Percentiles rank a stretch among this genome's conserved stretches.
These are phyloP conservation scores for Ogataea pini DNA, from an alignment of 805 yeast genomes.

Conservation along the genomic window DNA sequence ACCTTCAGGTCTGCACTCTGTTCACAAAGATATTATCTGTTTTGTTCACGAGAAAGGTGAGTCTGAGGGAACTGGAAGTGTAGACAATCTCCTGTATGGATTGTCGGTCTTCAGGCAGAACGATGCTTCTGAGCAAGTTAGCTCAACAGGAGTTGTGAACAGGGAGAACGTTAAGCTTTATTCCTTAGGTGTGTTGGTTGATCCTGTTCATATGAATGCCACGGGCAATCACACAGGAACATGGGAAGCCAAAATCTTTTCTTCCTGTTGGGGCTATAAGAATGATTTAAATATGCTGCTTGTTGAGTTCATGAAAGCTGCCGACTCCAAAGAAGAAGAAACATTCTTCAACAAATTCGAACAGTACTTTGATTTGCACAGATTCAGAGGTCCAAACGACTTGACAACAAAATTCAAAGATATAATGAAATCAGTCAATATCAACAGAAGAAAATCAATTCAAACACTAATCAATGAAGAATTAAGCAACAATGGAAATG, in stretches of 20 bases:
- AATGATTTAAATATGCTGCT: constrained; percentile 37
- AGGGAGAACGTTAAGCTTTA: constrained; percentile 56
- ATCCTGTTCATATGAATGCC: constrained; percentile 36
- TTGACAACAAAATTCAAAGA: constrained; percentile 25
- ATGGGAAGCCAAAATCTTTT: constrained; percentile 45
- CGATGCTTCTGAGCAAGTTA: constrained; percentile 15
- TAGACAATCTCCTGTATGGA: constrained; percentile 43
- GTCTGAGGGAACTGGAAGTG: constrained; percentile 13
- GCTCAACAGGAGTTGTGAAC: constrained; percentile 30
- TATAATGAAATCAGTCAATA: constrained; percentile 24
- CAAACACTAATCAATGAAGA: constrained; percentile 23
- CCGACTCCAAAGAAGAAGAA: constrained; percentile 20
- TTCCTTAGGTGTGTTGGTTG: constrained; percentile 62
- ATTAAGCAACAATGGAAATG: constrained; percentile 13
- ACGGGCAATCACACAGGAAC: constrained; percentile 8
- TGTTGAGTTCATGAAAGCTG: constrained; percentile 29
- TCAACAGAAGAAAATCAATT: constrained; percentile 25
- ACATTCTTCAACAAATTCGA: constrained; percentile 22
- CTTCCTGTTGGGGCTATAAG: constrained; percentile 47
- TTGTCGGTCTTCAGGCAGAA: constrained; percentile 53
- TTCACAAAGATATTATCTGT: constrained; percentile 50
- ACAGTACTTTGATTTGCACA: constrained; percentile 33
- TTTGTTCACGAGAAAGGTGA: constrained; percentile 41
- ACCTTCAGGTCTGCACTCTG: constrained; percentile 68
- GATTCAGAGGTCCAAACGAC: constrained; percentile 34